Evolutionary conservation across 768 basidiomycete genomes (phyloP), one percentile per base, ranked within the genome.

Genomic region (Fibroporia radiculosa): DNA sequence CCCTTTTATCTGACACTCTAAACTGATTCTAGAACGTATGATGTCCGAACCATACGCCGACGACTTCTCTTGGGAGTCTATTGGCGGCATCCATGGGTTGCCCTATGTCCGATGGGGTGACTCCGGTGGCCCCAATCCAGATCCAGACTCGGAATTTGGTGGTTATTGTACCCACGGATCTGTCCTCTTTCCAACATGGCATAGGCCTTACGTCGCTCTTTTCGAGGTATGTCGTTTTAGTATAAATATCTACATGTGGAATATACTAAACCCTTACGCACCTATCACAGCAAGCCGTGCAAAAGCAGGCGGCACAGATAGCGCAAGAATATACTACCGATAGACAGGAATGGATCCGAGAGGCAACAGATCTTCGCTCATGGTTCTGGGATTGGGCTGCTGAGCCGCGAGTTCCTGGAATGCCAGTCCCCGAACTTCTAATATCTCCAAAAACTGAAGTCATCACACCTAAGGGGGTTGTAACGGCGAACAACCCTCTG

Each of bases 161-260:
- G 77, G 76, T 3, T 78, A 78, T 51, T 78, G 76, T 53, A 69
- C 67, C n/a, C 78, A 80, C 54, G 72, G 71, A 13, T 70, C 68
- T 1, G 63, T 70, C 7, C 59, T 77, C 8, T 77, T 77, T 64
- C 75, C 75, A 6, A 75, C 72, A 4, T 78, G 73, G 71, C 76
- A 80, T 50, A 59, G 77, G 40, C 73, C 74, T 2, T 78, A 78
- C 48, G 56, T 78, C 20, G 55, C 68, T 26, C 57, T 77, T 1
- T 69, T 67, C 46, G 76, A 80, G 65, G 76, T 76, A 36, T 8
- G n/a, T n/a, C n/a, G 62, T 48, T 6, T 35, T 19, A 31, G n/a
- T 31, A 31, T n/a, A 31, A 31, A 31, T n/a, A n/a, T n/a, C n/a
- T n/a, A n/a, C n/a, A n/a, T n/a, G n/a, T n/a, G n/a, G n/a, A n/a